Conservation (phyloP, 345 rosid genomes). For the Citrus hindsii region DNA sequence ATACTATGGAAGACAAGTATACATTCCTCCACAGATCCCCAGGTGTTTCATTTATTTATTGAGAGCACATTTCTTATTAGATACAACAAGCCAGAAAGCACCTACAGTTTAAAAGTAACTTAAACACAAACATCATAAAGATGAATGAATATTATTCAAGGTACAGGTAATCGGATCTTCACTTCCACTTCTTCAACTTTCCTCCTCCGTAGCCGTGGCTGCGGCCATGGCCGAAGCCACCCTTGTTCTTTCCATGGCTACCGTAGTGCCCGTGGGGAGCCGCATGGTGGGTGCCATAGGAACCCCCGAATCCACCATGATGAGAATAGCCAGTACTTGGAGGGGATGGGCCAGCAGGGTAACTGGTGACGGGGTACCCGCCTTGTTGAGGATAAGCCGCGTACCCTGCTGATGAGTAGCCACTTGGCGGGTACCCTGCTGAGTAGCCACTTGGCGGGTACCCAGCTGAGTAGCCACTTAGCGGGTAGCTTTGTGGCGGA, state of each 20-base stretch:
- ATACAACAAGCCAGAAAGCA: too few relatives aligned
- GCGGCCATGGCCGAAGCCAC: constrained; percentile 30
- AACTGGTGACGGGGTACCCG: background rate
- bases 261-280: constrained; percentile 36
- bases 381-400: background rate
- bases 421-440: constrained; percentile 11
- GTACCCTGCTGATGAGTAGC: too few relatives aligned
- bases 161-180: too few relatives aligned
- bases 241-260: constrained; percentile 26
- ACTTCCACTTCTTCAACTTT: constrained; percentile 72
- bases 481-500: constrained; percentile 26
- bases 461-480: background rate
- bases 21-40: too few relatives aligned
- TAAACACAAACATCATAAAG: too few relatives aligned
- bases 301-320: constrained; percentile 52
- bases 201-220: constrained; percentile 51
- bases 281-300: constrained; percentile 52
- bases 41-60: too few relatives aligned
- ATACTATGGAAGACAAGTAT: too few relatives aligned
- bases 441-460: background rate
- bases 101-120: too few relatives aligned
- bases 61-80: too few relatives aligned
- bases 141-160: too few relatives aligned
- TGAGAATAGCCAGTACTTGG: background rate
- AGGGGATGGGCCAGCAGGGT: too few relatives aligned